Percentiles rank a stretch among this genome's conserved stretches.
phyloP scores from a whole-genome alignment of 164 flowering plant genomes.

The Warburgia ugandensis region DNA sequence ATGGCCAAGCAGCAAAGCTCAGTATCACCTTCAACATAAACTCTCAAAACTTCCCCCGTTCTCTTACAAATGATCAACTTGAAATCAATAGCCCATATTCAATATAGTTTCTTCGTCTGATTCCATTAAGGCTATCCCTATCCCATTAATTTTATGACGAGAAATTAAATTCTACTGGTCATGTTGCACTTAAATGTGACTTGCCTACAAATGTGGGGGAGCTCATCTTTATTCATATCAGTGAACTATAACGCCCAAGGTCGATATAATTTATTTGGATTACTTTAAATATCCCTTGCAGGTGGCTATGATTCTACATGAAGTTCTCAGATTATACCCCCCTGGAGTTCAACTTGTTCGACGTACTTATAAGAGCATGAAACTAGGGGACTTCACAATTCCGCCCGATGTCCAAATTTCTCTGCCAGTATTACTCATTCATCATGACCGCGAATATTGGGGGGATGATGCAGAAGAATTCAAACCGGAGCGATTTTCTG shows the following conservation, averaged over 20 bases:
- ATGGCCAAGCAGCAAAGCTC: no score
- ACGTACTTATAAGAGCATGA: conserved; percentile 8
- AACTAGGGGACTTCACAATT: conserved; percentile 4
- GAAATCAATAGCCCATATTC: background rate
- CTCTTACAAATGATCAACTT: background rate
- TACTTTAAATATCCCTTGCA: conserved; percentile 2
- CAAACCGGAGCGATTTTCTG: conserved; percentile 9
- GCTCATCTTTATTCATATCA: no score
- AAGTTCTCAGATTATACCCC: conserved; percentile 10
- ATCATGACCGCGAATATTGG: conserved; percentile 12
- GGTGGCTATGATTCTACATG: conserved; percentile 14
- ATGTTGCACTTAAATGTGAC: no score
- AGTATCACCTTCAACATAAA: background rate
- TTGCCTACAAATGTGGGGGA: no score
- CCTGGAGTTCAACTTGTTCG: conserved; percentile 5
- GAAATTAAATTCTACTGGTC: no score
- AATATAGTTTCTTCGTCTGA: no score
- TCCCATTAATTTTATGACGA: no score
- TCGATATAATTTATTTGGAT: no score
- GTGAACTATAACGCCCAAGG: no score
- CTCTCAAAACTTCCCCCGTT: background rate
- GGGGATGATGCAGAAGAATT: conserved; percentile 16
- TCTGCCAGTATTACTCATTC: conserved; percentile 7
- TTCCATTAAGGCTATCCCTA: no score
- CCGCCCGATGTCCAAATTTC: conserved; percentile 8